These are phyloP conservation scores for Paratinospora sagittata DNA, from an alignment of 164 flowering plant genomes.

Conservation along the genomic window DNA sequence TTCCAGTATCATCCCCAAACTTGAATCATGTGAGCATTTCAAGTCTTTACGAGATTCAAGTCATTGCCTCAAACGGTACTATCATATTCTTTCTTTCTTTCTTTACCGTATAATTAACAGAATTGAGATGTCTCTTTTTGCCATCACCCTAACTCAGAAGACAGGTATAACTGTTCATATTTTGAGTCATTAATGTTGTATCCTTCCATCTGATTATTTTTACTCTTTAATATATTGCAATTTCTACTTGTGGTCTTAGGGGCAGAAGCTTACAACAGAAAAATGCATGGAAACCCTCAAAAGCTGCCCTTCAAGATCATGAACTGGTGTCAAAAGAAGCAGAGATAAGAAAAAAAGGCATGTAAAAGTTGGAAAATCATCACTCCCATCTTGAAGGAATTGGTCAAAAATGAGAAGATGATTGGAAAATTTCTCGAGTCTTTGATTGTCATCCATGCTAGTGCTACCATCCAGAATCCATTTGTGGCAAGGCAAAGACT, in stretches of 20 bases:
- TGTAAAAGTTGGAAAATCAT: background rate
- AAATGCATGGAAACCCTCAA: background rate
- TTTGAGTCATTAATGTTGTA: background rate
- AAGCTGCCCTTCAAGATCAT: background rate
- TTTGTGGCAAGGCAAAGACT: too few relatives aligned
- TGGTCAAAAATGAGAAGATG: too few relatives aligned
- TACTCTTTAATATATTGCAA: background rate
- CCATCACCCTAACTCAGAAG: background rate
- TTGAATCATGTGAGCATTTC: conserved; percentile 6
- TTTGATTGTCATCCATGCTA: too few relatives aligned
- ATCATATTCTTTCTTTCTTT: background rate
- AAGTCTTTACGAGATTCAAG: background rate
- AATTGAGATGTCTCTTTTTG: background rate
- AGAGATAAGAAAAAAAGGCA: background rate
- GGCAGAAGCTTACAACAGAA: background rate
- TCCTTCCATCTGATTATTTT: background rate
- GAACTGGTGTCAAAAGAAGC: background rate
- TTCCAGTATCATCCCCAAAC: conserved; percentile 40
- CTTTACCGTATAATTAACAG: background rate
- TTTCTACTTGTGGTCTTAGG: background rate
- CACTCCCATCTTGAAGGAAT: background rate
- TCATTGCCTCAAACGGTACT: background rate
- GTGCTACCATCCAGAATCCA: too few relatives aligned
- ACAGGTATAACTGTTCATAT: background rate
- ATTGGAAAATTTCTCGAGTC: background rate